Conservation (phyloP, 192 early-diverging fungal species). For the Diversispora epigaea region DNA sequence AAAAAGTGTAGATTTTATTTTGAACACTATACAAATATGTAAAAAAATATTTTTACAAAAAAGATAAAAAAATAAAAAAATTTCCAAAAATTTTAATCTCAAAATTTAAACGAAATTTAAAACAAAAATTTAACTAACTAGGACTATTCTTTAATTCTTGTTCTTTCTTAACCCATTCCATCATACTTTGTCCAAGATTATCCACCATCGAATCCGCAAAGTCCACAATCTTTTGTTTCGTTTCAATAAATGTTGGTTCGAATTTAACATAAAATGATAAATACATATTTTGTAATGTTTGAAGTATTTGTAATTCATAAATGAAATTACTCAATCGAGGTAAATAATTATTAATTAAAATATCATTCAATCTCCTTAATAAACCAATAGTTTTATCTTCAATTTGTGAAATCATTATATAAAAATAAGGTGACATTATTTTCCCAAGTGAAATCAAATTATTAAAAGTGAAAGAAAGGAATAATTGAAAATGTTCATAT, state of each 20-base stretch:
- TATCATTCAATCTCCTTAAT: neutral
- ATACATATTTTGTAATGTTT: neutral
- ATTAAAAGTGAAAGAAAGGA: too few species aligned
- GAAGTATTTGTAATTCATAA: too few species aligned
- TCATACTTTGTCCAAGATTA: conserved; percentile 17
- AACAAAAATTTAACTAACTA: too few species aligned
- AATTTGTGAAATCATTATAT: neutral
- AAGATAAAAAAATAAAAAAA: too few species aligned
- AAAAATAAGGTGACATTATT: neutral
- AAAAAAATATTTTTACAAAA: too few species aligned
- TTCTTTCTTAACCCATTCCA: conserved; percentile 29
- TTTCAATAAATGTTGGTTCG: neutral
- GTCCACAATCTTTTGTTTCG: neutral
- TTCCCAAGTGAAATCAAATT: neutral
- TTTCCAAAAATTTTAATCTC: too few species aligned
- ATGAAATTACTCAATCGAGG: too few species aligned
- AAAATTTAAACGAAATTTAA: too few species aligned
- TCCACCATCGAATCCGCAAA: conserved; percentile 6
- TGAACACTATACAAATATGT: too few species aligned
- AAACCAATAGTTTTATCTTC: neutral
- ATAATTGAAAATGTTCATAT: too few species aligned
- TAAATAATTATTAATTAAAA: too few species aligned
- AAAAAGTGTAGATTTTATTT: too few species aligned
- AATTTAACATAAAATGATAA: neutral
- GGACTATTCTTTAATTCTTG: neutral